Base-by-base conservation (phyloP, 2,329 filamentous ascomycete species). In the Hypomyces rosellus region DNA sequence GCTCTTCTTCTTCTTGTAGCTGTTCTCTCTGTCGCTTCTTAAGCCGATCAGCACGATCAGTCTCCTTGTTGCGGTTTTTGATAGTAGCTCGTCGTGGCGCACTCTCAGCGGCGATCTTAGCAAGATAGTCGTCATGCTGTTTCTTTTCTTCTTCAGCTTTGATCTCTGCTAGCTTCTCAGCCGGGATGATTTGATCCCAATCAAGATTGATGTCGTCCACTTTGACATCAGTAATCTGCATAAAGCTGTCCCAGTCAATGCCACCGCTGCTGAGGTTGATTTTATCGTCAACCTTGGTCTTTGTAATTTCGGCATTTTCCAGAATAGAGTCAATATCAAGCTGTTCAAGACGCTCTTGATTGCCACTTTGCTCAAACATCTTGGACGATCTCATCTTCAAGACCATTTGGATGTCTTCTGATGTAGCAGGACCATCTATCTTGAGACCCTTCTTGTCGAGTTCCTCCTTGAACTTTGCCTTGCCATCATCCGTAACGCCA, bases 111-210 rank as follows among this genome's bases (percentile, higher is more conserved):
- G 93, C 82, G 43, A 93, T 80, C 60, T 86, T 85, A 22, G 84
- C 86, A 1, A 96, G 81, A 57, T 93, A 95, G 43, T 86, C 83
- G 13, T 91, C 89, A 50, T 96, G 83, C 50, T 88, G 82, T 62
- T 87, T 86, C 66, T 86, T 84, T 58, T 95, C 88, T 61, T 97
- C 92, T 46, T 95, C 89, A 0, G 84, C 85, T 66, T 95, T 96
- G 69, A 97, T 87, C 53, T 84, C 85, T 14, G 91, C 91, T 15
- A 99, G 79, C 61, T 96, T 85, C 7, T 96, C 90, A 53, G 91
- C 90, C 1, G 93, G 95, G 59, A 99, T 97, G 61, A 99, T 99
- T 58, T 97, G 88, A 61, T 99, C 93, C 93, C 93, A 99, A 59
- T 95, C 90, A 22, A 97, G 83, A 57, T 74, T 72, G 45, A 82